A percentile compares a stretch with the other conserved stretches of the same genome.
Evolutionary conservation across 768 basidiomycete species (phyloP).

Genomic region (Mycena belliarum): DNA sequence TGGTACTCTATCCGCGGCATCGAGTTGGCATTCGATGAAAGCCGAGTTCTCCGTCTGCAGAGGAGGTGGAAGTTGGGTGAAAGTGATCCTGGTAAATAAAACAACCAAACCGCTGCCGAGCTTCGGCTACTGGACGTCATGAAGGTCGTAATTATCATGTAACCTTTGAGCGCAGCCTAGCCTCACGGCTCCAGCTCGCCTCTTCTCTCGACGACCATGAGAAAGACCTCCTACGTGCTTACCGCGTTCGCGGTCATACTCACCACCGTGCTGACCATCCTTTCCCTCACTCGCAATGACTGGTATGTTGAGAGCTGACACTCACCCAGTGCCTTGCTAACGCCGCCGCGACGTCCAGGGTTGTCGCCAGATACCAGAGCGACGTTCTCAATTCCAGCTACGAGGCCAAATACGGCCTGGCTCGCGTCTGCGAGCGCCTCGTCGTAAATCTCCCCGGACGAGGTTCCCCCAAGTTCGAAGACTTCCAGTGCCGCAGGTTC

Average conservation of each 20-base stretch:
- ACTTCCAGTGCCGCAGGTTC: constrained; percentile 66
- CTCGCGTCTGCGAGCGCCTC: constrained; percentile 55
- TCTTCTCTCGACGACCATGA: constrained; percentile 8
- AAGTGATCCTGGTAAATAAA: too few relatives aligned
- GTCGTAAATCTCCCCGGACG: constrained; percentile 50
- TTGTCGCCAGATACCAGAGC: constrained; percentile 38
- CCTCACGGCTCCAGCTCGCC: neutral
- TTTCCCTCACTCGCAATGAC: constrained; percentile 58
- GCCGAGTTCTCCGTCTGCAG: too few relatives aligned
- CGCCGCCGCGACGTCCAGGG: constrained; percentile 32
- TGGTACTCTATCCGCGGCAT: too few relatives aligned
- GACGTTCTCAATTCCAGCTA: constrained; percentile 49
- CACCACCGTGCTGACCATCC: constrained; percentile 49
- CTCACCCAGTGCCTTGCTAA: neutral
- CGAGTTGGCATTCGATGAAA: too few relatives aligned
- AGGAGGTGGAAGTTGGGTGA: too few relatives aligned
- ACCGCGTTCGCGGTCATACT: constrained; percentile 53
- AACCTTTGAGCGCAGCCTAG: neutral
- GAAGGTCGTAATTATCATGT: too few relatives aligned
- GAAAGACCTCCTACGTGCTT: constrained; percentile 65
- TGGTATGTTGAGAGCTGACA: constrained; percentile 53
- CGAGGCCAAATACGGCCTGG: constrained; percentile 61
- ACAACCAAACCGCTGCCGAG: too few relatives aligned
- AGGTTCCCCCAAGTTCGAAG: constrained; percentile 49
- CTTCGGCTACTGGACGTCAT: too few relatives aligned